Conservation (phyloP, 768 basidiomycete genomes). For the Kwoniella botswanensis region DNA sequence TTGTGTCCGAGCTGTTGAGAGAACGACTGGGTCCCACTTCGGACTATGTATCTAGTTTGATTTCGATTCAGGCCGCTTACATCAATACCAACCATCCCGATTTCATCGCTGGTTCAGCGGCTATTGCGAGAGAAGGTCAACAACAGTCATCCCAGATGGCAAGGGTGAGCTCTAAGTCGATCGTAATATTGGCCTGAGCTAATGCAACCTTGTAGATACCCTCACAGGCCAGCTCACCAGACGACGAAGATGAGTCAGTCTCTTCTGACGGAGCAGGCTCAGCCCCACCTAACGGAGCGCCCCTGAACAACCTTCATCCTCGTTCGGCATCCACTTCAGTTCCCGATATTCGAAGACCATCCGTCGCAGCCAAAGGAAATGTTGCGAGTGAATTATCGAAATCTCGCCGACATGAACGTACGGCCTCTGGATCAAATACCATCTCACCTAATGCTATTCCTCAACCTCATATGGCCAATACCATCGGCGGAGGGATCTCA, state of each 20-base stretch:
- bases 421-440: constrained; percentile 30
- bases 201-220: constrained; percentile 27
- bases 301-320: constrained; percentile 38
- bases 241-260: constrained; percentile 70
- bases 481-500: constrained; percentile 32
- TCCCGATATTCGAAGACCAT: constrained; percentile 46
- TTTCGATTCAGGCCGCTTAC: constrained; percentile 96
- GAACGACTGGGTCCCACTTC: constrained; percentile 96
- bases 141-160: constrained; percentile 21
- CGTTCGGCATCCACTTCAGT: constrained; percentile 68
- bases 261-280: constrained; percentile 59
- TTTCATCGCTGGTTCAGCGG: constrained; percentile 80
- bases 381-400: constrained; percentile 55
- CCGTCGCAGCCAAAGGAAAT: constrained; percentile 32
- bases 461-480: constrained; percentile 18
- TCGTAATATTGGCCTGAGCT: background rate
- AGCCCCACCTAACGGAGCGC: constrained; percentile 29
- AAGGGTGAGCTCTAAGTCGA: constrained; percentile 25
- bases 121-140: constrained; percentile 54
- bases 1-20: constrained; percentile 91
- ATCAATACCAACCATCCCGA: constrained; percentile 99
- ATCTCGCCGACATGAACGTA: constrained; percentile 42
- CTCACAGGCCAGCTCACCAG: constrained; percentile 60
- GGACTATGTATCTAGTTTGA: constrained; percentile 93
- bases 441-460: constrained; percentile 10